Base-by-base conservation (phyloP, 2,329 filamentous ascomycete species). In the Fusarium sacchari region DNA sequence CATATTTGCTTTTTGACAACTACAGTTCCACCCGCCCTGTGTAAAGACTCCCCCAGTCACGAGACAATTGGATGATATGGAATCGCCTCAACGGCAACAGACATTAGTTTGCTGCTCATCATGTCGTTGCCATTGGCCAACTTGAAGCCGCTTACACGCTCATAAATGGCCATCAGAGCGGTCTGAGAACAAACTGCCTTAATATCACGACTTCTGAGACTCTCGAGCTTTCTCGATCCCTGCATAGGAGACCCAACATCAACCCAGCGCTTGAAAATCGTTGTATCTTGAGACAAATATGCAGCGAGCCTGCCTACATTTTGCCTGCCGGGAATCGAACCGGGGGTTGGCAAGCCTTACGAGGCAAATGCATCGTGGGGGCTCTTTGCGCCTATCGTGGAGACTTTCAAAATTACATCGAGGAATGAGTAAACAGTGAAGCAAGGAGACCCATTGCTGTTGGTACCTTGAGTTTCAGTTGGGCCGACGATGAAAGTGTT, bases 1-100 rank as follows among this genome's bases (percentile, higher is more conserved):
- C 10, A n/a, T 58, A 24, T 57, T 59, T 60, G 47, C 60, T 62
- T 62, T 42, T 62, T 62, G 60, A n/a, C 20, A 26, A 7, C 40
- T 39, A n/a, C 20, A 44, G 17, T 59, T 37, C n/a, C 24, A 56
- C 26, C 26, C 40, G 6, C 20, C 32, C 13, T 30, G 26, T 43
- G 26, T n/a, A 59, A 39, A 32, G 12, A 32, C 14, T 34, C 22
- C 17, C 15, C 37, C 30, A 37, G 11, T 55, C 24, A 30, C 20
- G 34, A 55, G 24, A 55, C 34, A 55, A 40, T 22, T n/a, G 24
- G 24, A 22, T n/a, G n/a, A n/a, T 28, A n/a, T n/a, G 34, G 13
- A 30, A 39, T 7, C 17, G 17, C 15, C 24, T 17, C 10, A 3
- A 50, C 15, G 49, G 40, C 7, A 61, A 28, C 22, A n/a, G 20